Conservation (phyloP, 345 rosid species). For the Isatis tinctoria region DNA sequence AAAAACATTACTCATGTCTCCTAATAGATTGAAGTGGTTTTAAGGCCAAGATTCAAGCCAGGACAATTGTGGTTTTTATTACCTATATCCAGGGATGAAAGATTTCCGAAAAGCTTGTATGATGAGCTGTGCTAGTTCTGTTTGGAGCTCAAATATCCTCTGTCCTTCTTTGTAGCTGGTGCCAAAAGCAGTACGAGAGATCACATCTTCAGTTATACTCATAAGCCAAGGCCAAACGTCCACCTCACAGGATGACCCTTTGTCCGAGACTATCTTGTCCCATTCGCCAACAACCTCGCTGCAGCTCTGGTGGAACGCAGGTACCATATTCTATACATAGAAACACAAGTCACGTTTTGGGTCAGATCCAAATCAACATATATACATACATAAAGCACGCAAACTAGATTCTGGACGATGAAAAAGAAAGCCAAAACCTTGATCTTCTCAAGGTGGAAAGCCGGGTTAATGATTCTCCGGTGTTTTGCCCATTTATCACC, state of each 20-base stretch:
- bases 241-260: background rate
- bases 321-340: background rate
- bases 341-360: background rate
- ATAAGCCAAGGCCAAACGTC: background rate
- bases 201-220: background rate
- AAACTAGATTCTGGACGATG: background rate
- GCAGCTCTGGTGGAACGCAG: background rate
- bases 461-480: background rate
- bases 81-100: background rate
- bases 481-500: background rate
- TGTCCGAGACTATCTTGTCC: background rate
- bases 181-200: background rate
- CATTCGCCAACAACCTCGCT: background rate
- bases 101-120: background rate
- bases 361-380: background rate
- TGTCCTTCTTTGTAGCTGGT: background rate
- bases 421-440: background rate
- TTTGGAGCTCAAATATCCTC: background rate
- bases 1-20: background rate
- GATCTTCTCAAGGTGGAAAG: background rate
- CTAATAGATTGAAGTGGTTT: background rate
- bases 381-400: background rate
- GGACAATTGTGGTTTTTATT: background rate
- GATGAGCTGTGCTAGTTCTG: background rate
- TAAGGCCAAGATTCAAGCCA: background rate